Evolutionary conservation across 768 basidiomycete species (phyloP).

Genomic region (Hygrophorus pudorinus): DNA sequence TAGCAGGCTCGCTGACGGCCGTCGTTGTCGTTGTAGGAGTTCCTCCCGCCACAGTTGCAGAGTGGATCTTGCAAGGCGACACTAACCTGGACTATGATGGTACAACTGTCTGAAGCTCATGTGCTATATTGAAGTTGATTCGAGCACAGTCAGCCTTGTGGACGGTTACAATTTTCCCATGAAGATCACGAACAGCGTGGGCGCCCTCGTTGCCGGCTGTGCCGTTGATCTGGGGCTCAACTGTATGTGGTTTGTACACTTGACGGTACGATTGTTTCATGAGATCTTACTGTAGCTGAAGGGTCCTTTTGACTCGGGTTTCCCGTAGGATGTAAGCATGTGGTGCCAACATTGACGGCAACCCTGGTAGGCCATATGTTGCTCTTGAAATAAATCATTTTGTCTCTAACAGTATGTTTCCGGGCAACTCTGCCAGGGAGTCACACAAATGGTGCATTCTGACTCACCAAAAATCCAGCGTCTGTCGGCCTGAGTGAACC

Average conservation of each 20-base stretch:
- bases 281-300: slow-evolving; percentile 41
- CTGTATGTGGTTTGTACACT: slow-evolving; percentile 25
- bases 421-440: too few relatives aligned
- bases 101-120: slow-evolving; percentile 14
- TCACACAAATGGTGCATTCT: too few relatives aligned
- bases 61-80: slow-evolving; percentile 46
- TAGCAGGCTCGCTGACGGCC: background rate
- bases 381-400: background rate
- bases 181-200: slow-evolving; percentile 43
- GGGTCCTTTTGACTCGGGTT: slow-evolving; percentile 47
- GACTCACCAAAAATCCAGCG: too few relatives aligned
- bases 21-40: slow-evolving; percentile 27
- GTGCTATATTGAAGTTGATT: background rate
- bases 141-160: slow-evolving; percentile 44
- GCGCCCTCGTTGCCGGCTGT: slow-evolving; percentile 47
- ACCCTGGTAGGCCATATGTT: slow-evolving; percentile 21
- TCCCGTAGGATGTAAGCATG: slow-evolving; percentile 58
- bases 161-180: slow-evolving; percentile 59
- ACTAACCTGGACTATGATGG: slow-evolving; percentile 47
- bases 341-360: slow-evolving; percentile 30
- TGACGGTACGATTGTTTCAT: background rate
- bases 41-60: slow-evolving; percentile 62
- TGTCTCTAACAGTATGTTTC: too few relatives aligned
- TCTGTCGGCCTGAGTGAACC: too few relatives aligned
- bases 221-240: slow-evolving; percentile 50